These are phyloP conservation scores for Colletotrichum tropicale DNA, from an alignment of 2,329 filamentous ascomycete genomes.

Conservation along the genomic window DNA sequence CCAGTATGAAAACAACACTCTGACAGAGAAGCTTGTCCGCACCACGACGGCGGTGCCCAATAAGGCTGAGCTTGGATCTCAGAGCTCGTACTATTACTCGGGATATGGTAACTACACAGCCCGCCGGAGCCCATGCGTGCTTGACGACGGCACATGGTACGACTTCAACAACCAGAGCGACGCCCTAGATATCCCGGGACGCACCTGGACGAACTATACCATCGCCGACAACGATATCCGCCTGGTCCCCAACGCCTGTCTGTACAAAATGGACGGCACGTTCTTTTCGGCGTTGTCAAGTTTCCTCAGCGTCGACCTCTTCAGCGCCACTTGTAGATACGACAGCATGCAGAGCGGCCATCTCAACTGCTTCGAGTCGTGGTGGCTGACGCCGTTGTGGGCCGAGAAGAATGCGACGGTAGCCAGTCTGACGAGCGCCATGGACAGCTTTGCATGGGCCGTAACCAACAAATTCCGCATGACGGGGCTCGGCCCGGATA, in stretches of 20 bases:
- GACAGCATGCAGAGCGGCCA: slow-evolving; percentile 12
- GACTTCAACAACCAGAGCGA: background rate
- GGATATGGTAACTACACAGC: slow-evolving; percentile 6
- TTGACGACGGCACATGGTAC: slow-evolving; percentile 11
- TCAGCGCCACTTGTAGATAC: background rate
- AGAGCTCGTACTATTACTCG: background rate
- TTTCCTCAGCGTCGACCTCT: background rate
- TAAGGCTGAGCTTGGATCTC: background rate
- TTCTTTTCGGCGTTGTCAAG: background rate
- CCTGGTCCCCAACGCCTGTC: background rate
- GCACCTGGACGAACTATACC: slow-evolving; percentile 4
- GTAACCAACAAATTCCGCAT: slow-evolving; percentile 14
- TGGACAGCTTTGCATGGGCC: slow-evolving; percentile 5
- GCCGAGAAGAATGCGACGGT: slow-evolving; percentile 6
- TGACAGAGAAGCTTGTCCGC: slow-evolving; percentile 4
- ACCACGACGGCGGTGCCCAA: background rate
- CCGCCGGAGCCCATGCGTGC: background rate
- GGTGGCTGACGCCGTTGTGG: slow-evolving; percentile 15
- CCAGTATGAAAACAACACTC: background rate
- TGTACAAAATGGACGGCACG: slow-evolving; percentile 9
- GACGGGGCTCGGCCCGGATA: slow-evolving; percentile 1
- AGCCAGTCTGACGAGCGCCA: background rate
- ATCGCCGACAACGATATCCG: background rate
- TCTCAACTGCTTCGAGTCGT: background rate
- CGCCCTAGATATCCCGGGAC: background rate